A percentile compares a stretch with the other conserved stretches of the same genome.
Evolutionary conservation across 176 grass and related monocot genomes (phyloP).

Genomic region (barley (Hordeum vulgare)): DNA sequence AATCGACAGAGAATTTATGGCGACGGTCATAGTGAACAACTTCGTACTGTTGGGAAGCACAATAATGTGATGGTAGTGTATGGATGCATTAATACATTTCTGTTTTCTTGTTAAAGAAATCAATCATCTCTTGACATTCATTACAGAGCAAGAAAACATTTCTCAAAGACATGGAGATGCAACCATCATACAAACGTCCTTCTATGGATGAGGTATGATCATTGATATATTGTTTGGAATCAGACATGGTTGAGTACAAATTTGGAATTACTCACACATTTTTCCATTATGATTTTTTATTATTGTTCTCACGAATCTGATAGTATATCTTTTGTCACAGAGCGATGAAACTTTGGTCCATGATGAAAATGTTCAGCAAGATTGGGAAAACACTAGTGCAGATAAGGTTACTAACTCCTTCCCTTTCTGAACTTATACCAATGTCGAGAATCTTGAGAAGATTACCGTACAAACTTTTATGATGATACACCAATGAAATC

Average conservation of each 20-base stretch:
- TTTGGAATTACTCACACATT: neutral
- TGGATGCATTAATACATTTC: neutral
- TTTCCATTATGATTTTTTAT: neutral
- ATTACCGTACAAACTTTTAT: too few relatives aligned
- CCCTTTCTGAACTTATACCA: neutral
- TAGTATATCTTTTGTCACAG: neutral
- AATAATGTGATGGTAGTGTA: neutral
- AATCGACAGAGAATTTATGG: neutral
- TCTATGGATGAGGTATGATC: neutral
- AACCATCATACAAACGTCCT: neutral
- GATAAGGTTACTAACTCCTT: neutral
- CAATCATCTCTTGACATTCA: neutral
- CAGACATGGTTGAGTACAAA: too few relatives aligned
- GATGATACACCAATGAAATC: too few relatives aligned
- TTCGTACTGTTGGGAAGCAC: neutral
- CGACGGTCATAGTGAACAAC: neutral
- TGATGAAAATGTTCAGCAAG: neutral
- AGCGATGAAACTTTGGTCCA: neutral
- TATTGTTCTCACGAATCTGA: neutral
- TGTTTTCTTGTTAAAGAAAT: neutral
- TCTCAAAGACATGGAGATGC: neutral
- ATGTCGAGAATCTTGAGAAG: too few relatives aligned
- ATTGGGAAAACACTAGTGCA: neutral
- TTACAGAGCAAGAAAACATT: neutral
- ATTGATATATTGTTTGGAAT: too few relatives aligned